A percentile compares a stretch with the other conserved stretches of the same genome.
Evolutionary conservation across 768 basidiomycete genomes (phyloP).

Genomic region (Auricularia cornea): DNA sequence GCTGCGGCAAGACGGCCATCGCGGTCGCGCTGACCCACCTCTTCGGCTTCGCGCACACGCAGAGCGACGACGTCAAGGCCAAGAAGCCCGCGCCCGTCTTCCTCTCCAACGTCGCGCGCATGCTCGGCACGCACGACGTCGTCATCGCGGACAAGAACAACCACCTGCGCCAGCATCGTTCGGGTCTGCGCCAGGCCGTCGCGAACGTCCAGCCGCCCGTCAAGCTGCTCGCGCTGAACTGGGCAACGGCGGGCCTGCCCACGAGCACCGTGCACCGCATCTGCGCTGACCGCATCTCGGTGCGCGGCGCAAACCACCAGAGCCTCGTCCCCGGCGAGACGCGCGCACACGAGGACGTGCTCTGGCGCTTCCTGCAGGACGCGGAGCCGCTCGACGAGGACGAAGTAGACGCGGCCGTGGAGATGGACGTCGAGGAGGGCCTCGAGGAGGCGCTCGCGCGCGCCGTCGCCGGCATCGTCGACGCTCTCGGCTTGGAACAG

Average conservation of each 20-base stretch:
- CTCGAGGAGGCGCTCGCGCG: conserved; percentile 47
- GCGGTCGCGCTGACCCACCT: conserved; percentile 69
- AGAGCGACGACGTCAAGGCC: conserved; percentile 78
- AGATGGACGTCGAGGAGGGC: conserved; percentile 52
- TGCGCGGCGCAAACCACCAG: conserved; percentile 79
- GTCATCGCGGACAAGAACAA: conserved; percentile 99
- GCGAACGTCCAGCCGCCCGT: conserved; percentile 41
- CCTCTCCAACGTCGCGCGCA: conserved; percentile 56
- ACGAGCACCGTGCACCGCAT: conserved; percentile 59
- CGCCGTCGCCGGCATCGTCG: conserved; percentile 50
- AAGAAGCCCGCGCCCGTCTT: conserved; percentile 71
- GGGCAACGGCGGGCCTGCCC: conserved; percentile 50
- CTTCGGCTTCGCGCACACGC: conserved; percentile 85
- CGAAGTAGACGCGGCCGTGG: conserved; percentile 62
- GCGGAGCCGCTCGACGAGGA: conserved; percentile 49
- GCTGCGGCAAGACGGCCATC: conserved; percentile 88
- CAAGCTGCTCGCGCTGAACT: conserved; percentile 75
- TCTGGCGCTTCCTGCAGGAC: conserved; percentile 72
- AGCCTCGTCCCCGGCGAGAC: conserved; percentile 52
- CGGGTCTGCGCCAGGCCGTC: conserved; percentile 51
- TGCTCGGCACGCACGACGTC: conserved; percentile 57
- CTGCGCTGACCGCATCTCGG: conserved; percentile 64
- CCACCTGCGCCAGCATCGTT: conserved; percentile 75
- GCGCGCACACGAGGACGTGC: conserved; percentile 63
- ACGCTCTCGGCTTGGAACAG: conserved; percentile 42